Evolutionary conservation across 805 yeast species (phyloP), one percentile per base, ranked within the genome.

Genomic region (Blastobotrys chiropterorum): DNA sequence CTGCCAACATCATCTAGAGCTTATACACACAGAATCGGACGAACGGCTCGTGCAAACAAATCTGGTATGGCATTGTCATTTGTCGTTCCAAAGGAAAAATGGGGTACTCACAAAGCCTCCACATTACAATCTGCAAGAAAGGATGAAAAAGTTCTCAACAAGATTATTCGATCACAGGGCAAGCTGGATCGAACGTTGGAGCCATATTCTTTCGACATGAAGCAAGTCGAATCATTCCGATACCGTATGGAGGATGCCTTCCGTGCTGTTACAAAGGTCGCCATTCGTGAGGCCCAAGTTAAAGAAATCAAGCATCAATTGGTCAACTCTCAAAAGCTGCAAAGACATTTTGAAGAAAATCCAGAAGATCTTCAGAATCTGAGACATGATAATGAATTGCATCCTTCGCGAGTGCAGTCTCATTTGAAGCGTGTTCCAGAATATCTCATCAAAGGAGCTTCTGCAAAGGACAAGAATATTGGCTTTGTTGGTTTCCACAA

Each of bases 31-130:
- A 80, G 99, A 66, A 80, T 94, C 38, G 99, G 99, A 48, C 82
- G 99, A 73, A 94, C 99, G 3, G 99, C 99, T 3, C 82, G 99
- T 71, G 98, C 96, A 5, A 96, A 97, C 50, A 90, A 88, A 65
- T 77, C 94, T 1, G 99, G 99, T 53, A 90, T 89, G 80, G 86
- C 98, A 0, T 76, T 94, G 51, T 90, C 97, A 15, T 94, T 92
- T 72, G 94, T 90, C 16, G 89, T 92, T 21, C 86, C 94, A 22
- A 71, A 74, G 34, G 86, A 83, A 56, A 90, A 87, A 62, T 83
- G 85, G 71, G 97, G 96, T 31, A 88, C 86, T 62, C 97, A 94
- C 70, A 89, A 83, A 66, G 80, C 83, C 26, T 89, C 98, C 1
- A 73, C 82, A 49, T 74, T 87, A 58, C 67, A 78, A 21, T 76